phyloP scores from a whole-genome alignment of 2,329 filamentous ascomycete genomes.

The Aspergillus uvarum region DNA sequence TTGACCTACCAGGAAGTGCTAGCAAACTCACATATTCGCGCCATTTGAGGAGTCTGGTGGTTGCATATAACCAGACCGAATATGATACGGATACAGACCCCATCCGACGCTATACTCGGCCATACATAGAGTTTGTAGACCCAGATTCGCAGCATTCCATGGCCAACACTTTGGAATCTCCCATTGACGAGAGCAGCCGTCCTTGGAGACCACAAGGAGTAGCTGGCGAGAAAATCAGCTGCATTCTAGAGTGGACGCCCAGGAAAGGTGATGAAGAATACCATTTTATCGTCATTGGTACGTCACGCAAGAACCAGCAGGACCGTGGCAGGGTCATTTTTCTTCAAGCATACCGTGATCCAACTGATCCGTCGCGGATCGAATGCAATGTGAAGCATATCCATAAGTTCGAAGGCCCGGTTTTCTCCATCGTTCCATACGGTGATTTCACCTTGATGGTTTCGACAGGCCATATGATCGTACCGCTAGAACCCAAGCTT shows the following conservation, averaged over 20 bases:
- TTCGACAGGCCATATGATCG: conserved; percentile 45
- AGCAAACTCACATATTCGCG: conserved; percentile 47
- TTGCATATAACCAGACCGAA: conserved; percentile 43
- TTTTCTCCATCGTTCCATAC: conserved; percentile 58
- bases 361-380: conserved; percentile 27
- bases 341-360: conserved; percentile 34
- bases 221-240: conserved; percentile 43
- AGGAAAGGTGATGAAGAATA: conserved; percentile 36
- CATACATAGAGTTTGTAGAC: conserved; percentile 42
- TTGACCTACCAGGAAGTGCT: conserved; percentile 43
- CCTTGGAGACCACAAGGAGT: conserved; percentile 33
- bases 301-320: conserved; percentile 30
- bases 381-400: conserved; percentile 39
- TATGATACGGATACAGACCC: conserved; percentile 28
- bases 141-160: conserved; percentile 33
- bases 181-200: conserved; percentile 9
- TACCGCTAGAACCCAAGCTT: conserved; percentile 46
- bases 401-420: conserved; percentile 40
- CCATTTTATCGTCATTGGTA: conserved; percentile 44
- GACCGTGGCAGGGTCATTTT: conserved; percentile 41
- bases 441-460: conserved; percentile 45
- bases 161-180: conserved; percentile 8
- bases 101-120: conserved; percentile 33
- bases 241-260: conserved; percentile 44
- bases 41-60: conserved; percentile 49